These are phyloP conservation scores for Xanthoconium stramineum DNA, from an alignment of 768 basidiomycete genomes.

Conservation along the genomic window DNA sequence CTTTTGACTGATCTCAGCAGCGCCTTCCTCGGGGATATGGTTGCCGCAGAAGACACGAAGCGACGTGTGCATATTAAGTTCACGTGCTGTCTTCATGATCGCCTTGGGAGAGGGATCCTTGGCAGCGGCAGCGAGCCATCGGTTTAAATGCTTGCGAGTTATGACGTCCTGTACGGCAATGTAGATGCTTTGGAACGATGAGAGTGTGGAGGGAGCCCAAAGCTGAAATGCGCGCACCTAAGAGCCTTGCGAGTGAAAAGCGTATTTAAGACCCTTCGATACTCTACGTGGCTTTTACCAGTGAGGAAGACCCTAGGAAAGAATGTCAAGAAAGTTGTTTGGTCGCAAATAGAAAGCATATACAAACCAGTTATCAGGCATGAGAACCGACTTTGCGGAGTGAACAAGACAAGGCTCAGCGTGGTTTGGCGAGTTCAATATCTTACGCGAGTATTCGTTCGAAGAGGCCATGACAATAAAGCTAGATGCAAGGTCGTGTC, in stretches of 20 bases:
- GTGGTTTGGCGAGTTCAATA: conserved; percentile 88
- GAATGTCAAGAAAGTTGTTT: background rate
- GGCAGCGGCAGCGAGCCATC: conserved; percentile 65
- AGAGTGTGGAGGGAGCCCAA: background rate
- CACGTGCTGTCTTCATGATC: conserved; percentile 89
- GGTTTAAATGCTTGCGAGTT: conserved; percentile 67
- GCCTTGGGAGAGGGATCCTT: conserved; percentile 47
- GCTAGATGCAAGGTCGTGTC: conserved; percentile 42
- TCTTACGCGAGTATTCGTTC: conserved; percentile 91
- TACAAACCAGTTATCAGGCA: conserved; percentile 79
- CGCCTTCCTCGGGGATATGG: conserved; percentile 80
- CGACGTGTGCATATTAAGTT: conserved; percentile 96
- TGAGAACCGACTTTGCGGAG: conserved; percentile 83
- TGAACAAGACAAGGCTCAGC: conserved; percentile 95
- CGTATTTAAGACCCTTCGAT: conserved; percentile 84
- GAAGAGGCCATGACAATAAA: conserved; percentile 98
- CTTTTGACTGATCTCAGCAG: conserved; percentile 80
- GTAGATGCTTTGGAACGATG: conserved; percentile 59
- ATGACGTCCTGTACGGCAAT: conserved; percentile 79
- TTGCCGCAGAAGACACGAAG: conserved; percentile 92
- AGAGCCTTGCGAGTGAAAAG: conserved; percentile 95
- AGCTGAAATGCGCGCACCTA: conserved; percentile 46
- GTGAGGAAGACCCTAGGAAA: conserved; percentile 90
- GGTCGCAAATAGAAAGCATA: conserved; percentile 4
- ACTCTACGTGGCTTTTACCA: conserved; percentile 90